Evolutionary conservation across 345 rosid species (phyloP).

Genomic region (Adansonia digitata): DNA sequence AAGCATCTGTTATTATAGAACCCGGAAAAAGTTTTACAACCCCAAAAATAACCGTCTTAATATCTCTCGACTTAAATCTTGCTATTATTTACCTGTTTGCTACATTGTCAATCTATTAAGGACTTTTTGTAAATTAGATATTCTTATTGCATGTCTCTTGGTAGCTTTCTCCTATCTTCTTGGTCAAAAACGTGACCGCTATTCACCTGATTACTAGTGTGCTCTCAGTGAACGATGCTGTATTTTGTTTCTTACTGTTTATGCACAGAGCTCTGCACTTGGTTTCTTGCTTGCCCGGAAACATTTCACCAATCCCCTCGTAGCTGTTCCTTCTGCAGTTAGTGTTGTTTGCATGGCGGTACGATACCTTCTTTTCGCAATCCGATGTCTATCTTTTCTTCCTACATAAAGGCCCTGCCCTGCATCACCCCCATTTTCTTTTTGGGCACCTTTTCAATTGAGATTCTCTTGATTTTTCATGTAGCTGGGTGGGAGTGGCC

Average conservation of each 20-base stretch:
- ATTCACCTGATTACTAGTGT: neutral
- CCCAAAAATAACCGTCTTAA: neutral
- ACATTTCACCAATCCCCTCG: constrained; percentile 90
- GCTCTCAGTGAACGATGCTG: neutral
- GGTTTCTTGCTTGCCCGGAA: constrained; percentile 94
- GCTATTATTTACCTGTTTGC: neutral
- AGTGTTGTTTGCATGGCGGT: constrained; percentile 99
- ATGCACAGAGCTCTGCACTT: constrained; percentile 83
- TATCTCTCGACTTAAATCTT: neutral
- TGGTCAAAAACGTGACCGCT: neutral
- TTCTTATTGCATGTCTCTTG: neutral
- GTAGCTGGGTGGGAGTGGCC: constrained; percentile 97
- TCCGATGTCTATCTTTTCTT: neutral
- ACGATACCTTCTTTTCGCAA: constrained; percentile 21
- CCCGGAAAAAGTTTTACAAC: neutral
- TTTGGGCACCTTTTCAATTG: neutral
- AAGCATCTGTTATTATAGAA: neutral
- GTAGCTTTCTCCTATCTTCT: neutral
- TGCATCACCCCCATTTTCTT: neutral
- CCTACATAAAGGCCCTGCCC: neutral
- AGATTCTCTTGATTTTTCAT: neutral
- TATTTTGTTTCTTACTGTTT: neutral
- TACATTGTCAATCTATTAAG: neutral
- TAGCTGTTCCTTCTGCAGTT: constrained; percentile 95
- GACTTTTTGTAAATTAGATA: neutral